Evolutionary conservation across 2,329 filamentous ascomycete genomes (phyloP).

Genomic region (Fusarium redolens): DNA sequence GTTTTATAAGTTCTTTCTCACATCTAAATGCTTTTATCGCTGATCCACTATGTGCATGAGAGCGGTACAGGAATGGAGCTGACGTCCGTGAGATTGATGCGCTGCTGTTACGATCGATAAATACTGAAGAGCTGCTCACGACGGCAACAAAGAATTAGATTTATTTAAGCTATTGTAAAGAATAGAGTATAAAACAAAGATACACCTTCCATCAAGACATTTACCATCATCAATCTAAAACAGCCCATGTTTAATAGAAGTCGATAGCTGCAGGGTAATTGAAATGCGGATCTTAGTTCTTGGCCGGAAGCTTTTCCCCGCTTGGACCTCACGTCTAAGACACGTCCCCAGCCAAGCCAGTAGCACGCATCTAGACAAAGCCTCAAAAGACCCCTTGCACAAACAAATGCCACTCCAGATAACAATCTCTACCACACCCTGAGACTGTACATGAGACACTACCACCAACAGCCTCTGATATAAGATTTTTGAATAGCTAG

Average conservation of each 20-base stretch:
- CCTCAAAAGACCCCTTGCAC: background rate
- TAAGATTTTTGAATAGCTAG: background rate
- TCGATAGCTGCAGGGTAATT: background rate
- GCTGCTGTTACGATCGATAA: no score
- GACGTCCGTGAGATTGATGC: no score
- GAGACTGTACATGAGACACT: background rate
- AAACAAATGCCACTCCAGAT: background rate
- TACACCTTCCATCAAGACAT: background rate
- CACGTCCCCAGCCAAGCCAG: background rate
- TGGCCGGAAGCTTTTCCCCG: background rate
- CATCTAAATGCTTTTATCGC: no score
- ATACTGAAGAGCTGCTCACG: no score
- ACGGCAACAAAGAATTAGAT: background rate
- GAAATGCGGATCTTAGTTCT: background rate
- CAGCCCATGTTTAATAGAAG: accelerated
- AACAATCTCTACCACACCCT: background rate
- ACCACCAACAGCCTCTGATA: background rate
- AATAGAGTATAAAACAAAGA: background rate
- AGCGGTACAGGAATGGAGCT: no score
- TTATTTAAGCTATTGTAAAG: accelerated
- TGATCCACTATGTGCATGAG: no score
- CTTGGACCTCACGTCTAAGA: background rate
- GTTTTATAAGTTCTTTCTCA: no score
- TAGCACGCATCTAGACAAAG: background rate
- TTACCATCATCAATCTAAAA: no score